Evolutionary conservation across 2,329 filamentous ascomycete species (phyloP), one percentile per base, ranked within the genome.

Genomic region (Rutstroemia sp.): DNA sequence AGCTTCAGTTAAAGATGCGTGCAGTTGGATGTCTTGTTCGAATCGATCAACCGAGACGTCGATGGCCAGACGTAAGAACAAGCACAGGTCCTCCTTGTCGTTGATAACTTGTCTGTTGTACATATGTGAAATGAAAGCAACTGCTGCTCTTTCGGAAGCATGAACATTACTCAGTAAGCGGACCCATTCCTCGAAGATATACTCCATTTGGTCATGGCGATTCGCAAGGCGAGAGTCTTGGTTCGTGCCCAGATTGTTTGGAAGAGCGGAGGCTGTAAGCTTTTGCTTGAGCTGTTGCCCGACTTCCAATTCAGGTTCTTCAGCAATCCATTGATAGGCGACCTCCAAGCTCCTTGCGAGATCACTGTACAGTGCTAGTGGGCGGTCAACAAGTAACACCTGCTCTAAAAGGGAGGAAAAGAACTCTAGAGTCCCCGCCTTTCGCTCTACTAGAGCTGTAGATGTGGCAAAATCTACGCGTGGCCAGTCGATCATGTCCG

Each of bases 141-240:
- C 75, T 54, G 84, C 78, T 0, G 86, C 81, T 67, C 87, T 88
- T 60, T 90, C 87, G 4, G 86, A 84, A 4, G 86, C 83, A 63
- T 86, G 83, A n/a, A 84, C 80, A 64, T 90, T 89, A 70, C 87
- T 87, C 73, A 80, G 87, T 7, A 96, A 80, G 58, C 87, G 84
- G 27, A 92, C 82, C 94, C 94, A 99, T 73, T 99, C 94, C 45
- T 92, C 91, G 67, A 99, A 96, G 19, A 96, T 80, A 68, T 99
- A 97, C 64, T 95, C 90, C 73, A 95, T 83, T 70, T 96, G 90
- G 60, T 95, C 89, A 60, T 85, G 83, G 63, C 85, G 85, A 34
- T 81, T 77, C 41, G 74, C 70, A 16, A 76, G 72, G 50, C 82
- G 78, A 56, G 86, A 81, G 21, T 79, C 82, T 21, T 78, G 82